Percentiles rank a stretch among this genome's conserved stretches.
These are phyloP conservation scores for Ceratobasidium sp. DNA, from an alignment of 1,284 basidiomycete genomes.

Conservation along the genomic window DNA sequence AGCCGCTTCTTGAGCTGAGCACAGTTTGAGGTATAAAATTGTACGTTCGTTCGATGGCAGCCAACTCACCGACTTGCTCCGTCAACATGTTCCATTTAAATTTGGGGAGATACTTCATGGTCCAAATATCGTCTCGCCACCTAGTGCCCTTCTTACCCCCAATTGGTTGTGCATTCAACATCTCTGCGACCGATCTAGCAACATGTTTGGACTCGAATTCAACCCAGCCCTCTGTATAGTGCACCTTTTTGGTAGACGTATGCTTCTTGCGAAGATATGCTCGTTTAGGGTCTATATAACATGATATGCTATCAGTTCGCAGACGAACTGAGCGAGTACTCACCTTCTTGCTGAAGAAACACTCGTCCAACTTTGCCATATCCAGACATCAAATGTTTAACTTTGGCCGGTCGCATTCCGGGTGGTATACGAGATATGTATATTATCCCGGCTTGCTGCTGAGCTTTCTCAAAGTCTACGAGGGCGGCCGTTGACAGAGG, in stretches of 20 bases:
- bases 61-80: conserved; percentile 91
- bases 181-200: conserved; percentile 89
- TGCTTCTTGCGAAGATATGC: conserved; percentile 81
- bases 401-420: conserved; percentile 98
- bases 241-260: conserved; percentile 81
- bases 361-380: conserved; percentile 87
- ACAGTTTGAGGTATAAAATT: neutral
- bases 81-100: conserved; percentile 99
- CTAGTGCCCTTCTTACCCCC: conserved; percentile 92
- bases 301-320: neutral
- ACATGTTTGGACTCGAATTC: conserved; percentile 95
- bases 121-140: conserved; percentile 98
- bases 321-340: conserved; percentile 46
- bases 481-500: conserved; percentile 77
- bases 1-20: conserved; percentile 89
- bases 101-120: conserved; percentile 97
- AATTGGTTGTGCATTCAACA: conserved; percentile 96
- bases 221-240: conserved; percentile 98
- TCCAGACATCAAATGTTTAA: conserved; percentile 88
- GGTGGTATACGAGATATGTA: conserved; percentile 98
- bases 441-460: conserved; percentile 82
- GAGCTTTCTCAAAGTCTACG: conserved; percentile 73
- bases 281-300: conserved; percentile 74
- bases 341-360: conserved; percentile 89
- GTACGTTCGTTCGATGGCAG: neutral